Base-by-base conservation (phyloP, 1,284 basidiomycete genomes). In the Pholiota adiposa region DNA sequence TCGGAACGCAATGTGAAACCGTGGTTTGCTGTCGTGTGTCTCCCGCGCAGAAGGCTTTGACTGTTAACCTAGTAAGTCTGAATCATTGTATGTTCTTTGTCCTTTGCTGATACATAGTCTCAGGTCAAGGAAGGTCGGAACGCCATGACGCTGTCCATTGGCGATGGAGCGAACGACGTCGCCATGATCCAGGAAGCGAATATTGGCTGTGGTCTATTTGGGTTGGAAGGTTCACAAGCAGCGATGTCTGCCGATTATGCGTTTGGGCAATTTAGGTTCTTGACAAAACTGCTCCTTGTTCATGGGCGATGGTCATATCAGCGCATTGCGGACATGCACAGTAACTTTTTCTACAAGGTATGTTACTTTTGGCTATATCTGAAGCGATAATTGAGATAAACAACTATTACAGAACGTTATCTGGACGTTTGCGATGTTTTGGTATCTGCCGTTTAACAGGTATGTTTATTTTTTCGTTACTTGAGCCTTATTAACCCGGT, bases 121-220 rank as follows among this genome's bases (percentile, higher is more conserved):
- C 54, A 93, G 90, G 92, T 98, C 72, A 98, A 98, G 71, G 95
- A 98, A 65, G 96, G 96, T 6, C 87, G 92, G 60, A 90, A 94
- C 61, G 96, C 96, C 0, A 98, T 98, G 95, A 97, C 96, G 3
- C 76, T 98, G 25, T 94, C 96, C 0, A 98, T 99, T 61, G 97
- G 97, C 11, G 97, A 99, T 69, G 97, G 97, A 57, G 94, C 94
- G 14, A 97, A 96, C 69, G 95, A 97, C 69, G 94, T 97, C 9
- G 94, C 94, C 3, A 97, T 97, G 94, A 99, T 99, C 65, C 97
- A 99, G 74, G 96, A 98, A 71, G 97, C 97, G 34, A 97, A 98
- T 73, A 90, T 97, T 66, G 97, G 97, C 4, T 95, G 96, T 69
- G 97, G 97, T 25, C 82, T 98, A 25, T 88, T 95, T 63, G 97